Percentiles rank a stretch among this genome's conserved stretches.
Conservation (phyloP, 495 filamentous ascomycete genomes). For the Neurospora tetrasperma region DNA sequence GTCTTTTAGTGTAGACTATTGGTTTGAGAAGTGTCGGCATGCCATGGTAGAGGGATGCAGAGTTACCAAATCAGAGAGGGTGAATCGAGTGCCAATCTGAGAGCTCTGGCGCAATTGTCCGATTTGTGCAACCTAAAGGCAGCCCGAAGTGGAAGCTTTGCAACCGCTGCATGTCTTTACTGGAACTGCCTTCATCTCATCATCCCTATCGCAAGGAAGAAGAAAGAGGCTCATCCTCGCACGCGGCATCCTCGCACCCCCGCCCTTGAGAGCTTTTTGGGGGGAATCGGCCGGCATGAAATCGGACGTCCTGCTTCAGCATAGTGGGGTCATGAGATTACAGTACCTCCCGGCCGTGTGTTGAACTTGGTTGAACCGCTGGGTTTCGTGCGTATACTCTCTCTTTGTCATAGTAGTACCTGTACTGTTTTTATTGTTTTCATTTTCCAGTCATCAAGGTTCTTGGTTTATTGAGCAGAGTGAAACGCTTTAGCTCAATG, state of each 20-base stretch:
- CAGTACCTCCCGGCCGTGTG: neutral
- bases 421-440: neutral
- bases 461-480: neutral
- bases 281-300: neutral
- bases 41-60: neutral
- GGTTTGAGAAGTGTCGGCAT: neutral
- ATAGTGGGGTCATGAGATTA: neutral
- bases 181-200: neutral
- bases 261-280: neutral
- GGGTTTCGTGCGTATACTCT: neutral
- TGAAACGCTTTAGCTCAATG: neutral
- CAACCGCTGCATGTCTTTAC: neutral
- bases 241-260: neutral
- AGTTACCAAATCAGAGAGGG: neutral
- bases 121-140: neutral
- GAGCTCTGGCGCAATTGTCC: neutral
- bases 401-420: neutral
- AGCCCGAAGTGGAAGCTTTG: neutral
- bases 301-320: neutral
- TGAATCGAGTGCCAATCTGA: neutral
- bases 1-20: neutral
- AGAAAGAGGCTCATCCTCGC: neutral
- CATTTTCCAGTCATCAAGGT: neutral
- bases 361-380: neutral
- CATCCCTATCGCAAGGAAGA: neutral